A percentile compares a stretch with the other conserved stretches of the same genome.
These are phyloP conservation scores for Hygrophila difformis DNA, from an alignment of 257 asterid species.

Conservation along the genomic window DNA sequence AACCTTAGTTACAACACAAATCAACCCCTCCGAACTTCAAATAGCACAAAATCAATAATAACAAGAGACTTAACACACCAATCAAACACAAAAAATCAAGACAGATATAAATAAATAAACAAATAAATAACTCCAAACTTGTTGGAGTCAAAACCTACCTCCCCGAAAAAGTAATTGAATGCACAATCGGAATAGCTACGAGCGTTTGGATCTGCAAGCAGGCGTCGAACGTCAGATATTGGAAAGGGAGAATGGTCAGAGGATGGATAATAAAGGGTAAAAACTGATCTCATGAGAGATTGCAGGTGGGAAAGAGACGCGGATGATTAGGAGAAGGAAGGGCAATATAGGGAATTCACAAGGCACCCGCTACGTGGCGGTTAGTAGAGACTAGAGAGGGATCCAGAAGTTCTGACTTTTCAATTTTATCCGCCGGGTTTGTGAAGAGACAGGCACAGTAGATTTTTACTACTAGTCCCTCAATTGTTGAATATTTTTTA, in stretches of 20 bases:
- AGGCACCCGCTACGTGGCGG: conserved; percentile 46
- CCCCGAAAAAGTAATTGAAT: conserved; percentile 14
- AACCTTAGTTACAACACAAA: conserved; percentile 11
- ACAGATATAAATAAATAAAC: conserved; percentile 6
- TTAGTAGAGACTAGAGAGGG: conserved; percentile 13
- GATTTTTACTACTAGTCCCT: too few species aligned
- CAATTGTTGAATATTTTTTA: too few species aligned
- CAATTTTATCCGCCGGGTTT: too few species aligned
- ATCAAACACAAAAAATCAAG: conserved; percentile 14
- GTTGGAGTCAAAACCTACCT: conserved; percentile 30
- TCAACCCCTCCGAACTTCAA: neutral
- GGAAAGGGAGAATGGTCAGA: conserved; percentile 12
- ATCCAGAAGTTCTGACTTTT: conserved; percentile 16
- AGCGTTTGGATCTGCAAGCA: conserved; percentile 25
- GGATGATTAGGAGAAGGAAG: conserved; percentile 68
- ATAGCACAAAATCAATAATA: conserved; percentile 17
- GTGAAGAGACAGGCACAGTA: too few species aligned
- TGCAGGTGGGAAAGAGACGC: conserved; percentile 54
- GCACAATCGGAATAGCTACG: neutral
- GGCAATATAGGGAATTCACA: conserved; percentile 26
- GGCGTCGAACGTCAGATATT: conserved; percentile 15
- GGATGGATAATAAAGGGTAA: too few species aligned
- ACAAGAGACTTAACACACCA: conserved; percentile 1
- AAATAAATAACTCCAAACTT: conserved; percentile 35
- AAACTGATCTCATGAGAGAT: conserved; percentile 52